These are phyloP conservation scores for Auricularia sp. DNA, from an alignment of 768 basidiomycete genomes.

Conservation along the genomic window DNA sequence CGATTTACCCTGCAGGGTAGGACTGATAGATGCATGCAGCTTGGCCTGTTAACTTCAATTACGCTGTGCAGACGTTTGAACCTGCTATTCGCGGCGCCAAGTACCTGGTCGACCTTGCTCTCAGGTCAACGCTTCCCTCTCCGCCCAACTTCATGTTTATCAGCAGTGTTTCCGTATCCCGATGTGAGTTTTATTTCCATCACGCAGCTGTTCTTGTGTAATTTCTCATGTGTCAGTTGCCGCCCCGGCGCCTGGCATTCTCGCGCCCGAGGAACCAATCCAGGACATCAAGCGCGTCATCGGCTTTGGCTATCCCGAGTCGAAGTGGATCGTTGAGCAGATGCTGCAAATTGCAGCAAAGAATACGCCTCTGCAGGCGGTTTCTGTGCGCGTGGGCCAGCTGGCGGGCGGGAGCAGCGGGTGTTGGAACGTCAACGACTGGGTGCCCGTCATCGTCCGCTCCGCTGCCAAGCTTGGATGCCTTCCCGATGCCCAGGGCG, in stretches of 20 bases:
- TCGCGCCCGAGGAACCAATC: neutral
- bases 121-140: constrained; percentile 18
- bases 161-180: constrained; percentile 28
- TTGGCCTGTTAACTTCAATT: constrained; percentile 33
- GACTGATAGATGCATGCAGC: constrained; percentile 12
- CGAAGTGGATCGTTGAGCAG: constrained; percentile 30
- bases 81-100: constrained; percentile 30
- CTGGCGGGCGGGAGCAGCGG: constrained; percentile 27
- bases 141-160: constrained; percentile 31
- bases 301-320: constrained; percentile 32
- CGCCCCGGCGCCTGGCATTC: neutral
- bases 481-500: constrained; percentile 23
- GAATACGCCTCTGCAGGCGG: constrained; percentile 18
- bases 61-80: constrained; percentile 32
- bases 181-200: constrained; percentile 16
- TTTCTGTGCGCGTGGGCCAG: constrained; percentile 31
- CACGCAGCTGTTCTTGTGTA: neutral
- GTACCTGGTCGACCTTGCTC: constrained; percentile 28
- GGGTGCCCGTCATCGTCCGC: constrained; percentile 34
- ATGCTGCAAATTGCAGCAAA: constrained; percentile 25
- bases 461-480: constrained; percentile 21
- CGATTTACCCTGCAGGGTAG: neutral
- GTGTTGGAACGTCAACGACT: constrained; percentile 30
- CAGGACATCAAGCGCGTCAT: neutral
- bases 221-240: neutral